Evolutionary conservation across 2,329 filamentous ascomycete genomes (phyloP), one percentile per base, ranked within the genome.

Genomic region (Curvularia sp.): DNA sequence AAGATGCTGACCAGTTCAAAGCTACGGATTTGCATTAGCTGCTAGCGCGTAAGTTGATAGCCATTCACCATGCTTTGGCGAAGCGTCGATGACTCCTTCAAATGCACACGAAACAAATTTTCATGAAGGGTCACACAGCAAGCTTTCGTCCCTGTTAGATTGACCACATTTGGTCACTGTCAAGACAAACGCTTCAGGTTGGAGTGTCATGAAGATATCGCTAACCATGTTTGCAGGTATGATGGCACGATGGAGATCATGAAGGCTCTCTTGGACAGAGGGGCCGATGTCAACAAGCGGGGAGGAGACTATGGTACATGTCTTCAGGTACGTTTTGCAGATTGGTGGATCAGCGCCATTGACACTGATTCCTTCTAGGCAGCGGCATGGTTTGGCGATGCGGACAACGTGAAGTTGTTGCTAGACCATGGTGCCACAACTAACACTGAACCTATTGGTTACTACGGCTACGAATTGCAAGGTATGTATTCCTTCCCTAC

Each of bases 271-370:
- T 55, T 71, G 5, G 62, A 59, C 2, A 60, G 59, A 49, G 65
- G 62, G 0, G 67, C 67, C 4, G 52, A 71, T 54, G 66, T 68
- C 5, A 70, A 68, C 41, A 65, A 65, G 43, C 61, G 55, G 2
- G 65, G 62, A 5, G 68, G 66, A 4, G 59, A 63, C 5, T 69
- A 71, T 47, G 65, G 68, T 9, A 66, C 61, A 8, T 61, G 65
- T 5, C 52, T 72, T 7, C 64, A 70, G 52, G 62, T 48, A 4
- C 1, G 18, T 33, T 20, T 8, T 8, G 10, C 13, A 15, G 2
- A 48, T 20, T 7, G 12, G 22, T 2, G 9, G 12, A 20, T 7
- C 12, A 22, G n/a, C 10, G 10, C 12, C 5, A 7, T 22, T 24
- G 28, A 8, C 13, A 22, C 30, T 48, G 18, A 48, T 30, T 33